Base-by-base conservation (phyloP, 2,329 filamentous ascomycete species). In the Neonectria punicea region DNA sequence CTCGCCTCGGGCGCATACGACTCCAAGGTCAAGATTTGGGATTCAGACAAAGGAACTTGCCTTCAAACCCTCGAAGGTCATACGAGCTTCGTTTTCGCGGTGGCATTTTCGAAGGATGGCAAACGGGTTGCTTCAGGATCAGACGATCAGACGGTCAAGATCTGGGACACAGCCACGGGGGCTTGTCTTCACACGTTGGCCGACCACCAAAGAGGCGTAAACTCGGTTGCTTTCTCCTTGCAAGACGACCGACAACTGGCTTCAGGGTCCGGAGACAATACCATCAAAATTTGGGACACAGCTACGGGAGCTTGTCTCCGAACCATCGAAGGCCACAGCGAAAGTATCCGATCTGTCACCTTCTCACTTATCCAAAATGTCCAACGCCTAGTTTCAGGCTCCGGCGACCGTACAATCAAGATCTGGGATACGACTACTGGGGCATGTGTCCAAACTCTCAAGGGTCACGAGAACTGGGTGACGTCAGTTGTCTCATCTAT, bases 251-350 rank as follows among this genome's bases (percentile, higher is more conserved):
- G 53, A 28, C 58, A 28, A 16, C 44, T 71, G 4, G 59, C 43
- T 41, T 69, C 68, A 2, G 62, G 53, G 2, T 67, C 64, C 8
- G 2, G n/a, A 22, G 68, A 70, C 39, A 20, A 53, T 2, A 67
- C 63, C 1, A 30, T 70, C 18, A 67, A 60, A 46, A 55, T 70
- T 43, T 70, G 70, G 68, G 56, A 69, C 53, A 18, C 50, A 7
- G 36, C 55, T 10, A 61, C 58, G 3, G 68, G 66, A 28, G 2
- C 6, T 9, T 63, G 58, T 22, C 2, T 36, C 10, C 47, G 58
- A 25, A 64, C 53, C 2, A 53, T 70, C 32, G 50, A 70, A 44
- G 55, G 58, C 46, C 53, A 58, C 50, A 16, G 22, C 16, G 44
- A 43, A n/a, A 30, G 13, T 14, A 47, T 70, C 5, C n/a, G 11